These are phyloP conservation scores for Serendipita sp. DNA, from an alignment of 1,284 basidiomycete genomes.

Conservation along the genomic window DNA sequence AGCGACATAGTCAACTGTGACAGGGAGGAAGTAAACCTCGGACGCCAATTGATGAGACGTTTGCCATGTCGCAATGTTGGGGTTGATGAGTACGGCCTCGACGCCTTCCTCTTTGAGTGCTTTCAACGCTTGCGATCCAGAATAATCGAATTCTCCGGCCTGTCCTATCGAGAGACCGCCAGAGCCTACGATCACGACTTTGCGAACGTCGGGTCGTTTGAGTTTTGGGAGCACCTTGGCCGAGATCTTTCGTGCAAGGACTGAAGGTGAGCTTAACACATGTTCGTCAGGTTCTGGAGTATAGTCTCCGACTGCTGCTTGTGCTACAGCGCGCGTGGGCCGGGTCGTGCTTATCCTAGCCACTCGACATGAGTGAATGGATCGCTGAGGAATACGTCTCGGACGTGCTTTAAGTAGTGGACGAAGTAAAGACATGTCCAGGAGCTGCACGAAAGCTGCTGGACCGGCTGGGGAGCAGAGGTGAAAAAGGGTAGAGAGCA, in stretches of 20 bases:
- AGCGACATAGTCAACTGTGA: slow-evolving; percentile 95
- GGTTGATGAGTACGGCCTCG: slow-evolving; percentile 90
- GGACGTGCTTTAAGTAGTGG: neutral
- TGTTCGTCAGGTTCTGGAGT: slow-evolving; percentile 51
- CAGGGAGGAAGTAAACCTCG: slow-evolving; percentile 95
- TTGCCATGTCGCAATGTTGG: slow-evolving; percentile 95
- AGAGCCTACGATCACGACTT: slow-evolving; percentile 91
- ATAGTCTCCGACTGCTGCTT: slow-evolving; percentile 66
- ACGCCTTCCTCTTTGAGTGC: slow-evolving; percentile 93
- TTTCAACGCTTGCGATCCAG: slow-evolving; percentile 96
- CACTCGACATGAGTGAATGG: neutral
- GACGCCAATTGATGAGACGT: slow-evolving; percentile 93
- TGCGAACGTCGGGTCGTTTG: slow-evolving; percentile 78
- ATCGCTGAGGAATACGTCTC: neutral
- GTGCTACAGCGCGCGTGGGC: slow-evolving; percentile 44
- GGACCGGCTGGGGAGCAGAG: neutral
- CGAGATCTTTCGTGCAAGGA: slow-evolving; percentile 80
- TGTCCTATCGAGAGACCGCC: slow-evolving; percentile 97
- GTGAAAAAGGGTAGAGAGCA: slow-evolving; percentile 1
- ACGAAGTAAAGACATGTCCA: slow-evolving; percentile 5
- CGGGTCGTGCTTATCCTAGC: slow-evolving; percentile 2
- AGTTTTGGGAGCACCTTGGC: slow-evolving; percentile 82
- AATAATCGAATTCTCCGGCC: slow-evolving; percentile 99
- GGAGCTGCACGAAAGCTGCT: neutral
- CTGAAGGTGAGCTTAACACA: slow-evolving; percentile 82